Conservation (phyloP, 2,329 filamentous ascomycete species). For the Trichoderma gracile region DNA sequence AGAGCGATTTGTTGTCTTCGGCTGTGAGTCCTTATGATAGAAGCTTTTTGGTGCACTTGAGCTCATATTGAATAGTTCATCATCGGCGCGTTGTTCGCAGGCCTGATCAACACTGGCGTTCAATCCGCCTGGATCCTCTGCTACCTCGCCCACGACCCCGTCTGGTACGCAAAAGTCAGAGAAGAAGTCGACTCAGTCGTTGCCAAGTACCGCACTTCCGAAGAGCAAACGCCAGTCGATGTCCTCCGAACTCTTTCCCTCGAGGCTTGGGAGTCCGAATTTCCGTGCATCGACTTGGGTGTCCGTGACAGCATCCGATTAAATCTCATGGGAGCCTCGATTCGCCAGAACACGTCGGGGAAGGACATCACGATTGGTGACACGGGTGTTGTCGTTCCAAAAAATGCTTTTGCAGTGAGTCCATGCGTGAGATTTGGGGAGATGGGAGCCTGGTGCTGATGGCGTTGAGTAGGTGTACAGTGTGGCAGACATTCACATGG, state of each 20-base stretch:
- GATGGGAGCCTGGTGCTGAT: not conserved
- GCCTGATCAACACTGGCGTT: conserved; percentile 58
- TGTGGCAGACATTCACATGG: conserved; percentile 50
- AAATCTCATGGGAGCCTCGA: conserved; percentile 48
- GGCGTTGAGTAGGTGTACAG: conserved; percentile 40
- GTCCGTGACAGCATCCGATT: conserved; percentile 57
- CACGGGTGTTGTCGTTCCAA: conserved; percentile 52
- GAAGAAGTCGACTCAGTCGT: conserved; percentile 50
- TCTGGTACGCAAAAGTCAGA: conserved; percentile 49
- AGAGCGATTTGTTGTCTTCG: conserved; percentile 47
- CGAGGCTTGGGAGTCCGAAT: conserved; percentile 57
- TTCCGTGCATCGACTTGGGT: conserved; percentile 53
- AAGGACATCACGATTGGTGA: conserved; percentile 47
- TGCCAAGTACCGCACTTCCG: conserved; percentile 42
- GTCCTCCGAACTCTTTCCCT: conserved; percentile 48
- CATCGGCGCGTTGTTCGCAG: conserved; percentile 56
- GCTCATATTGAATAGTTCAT: conserved; percentile 44
- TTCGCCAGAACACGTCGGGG: conserved; percentile 53
- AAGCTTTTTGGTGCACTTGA: not conserved
- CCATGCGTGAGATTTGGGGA: too few relatives aligned
- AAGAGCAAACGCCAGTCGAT: conserved; percentile 37
- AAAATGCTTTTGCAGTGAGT: conserved; percentile 45
- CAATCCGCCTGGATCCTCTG: conserved; percentile 55
- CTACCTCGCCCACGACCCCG: conserved; percentile 48
- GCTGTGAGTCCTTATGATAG: conserved; percentile 35